These are phyloP conservation scores for Blakeslea trispora DNA, from an alignment of 371 early-diverging fungal species.

Conservation along the genomic window DNA sequence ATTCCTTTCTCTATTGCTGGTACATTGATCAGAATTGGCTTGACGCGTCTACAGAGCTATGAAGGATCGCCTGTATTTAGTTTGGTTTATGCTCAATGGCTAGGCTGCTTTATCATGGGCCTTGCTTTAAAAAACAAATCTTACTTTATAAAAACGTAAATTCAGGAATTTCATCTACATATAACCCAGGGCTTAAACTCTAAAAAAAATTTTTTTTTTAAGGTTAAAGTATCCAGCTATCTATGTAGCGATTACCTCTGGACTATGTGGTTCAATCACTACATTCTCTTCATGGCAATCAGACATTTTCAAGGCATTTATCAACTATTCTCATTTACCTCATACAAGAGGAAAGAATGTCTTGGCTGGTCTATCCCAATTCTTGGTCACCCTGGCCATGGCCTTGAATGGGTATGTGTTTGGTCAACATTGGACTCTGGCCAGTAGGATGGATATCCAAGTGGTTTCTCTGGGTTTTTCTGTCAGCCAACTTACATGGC, in stretches of 20 bases:
- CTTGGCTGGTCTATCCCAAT: conserved; percentile 41
- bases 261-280: conserved; percentile 86
- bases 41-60: conserved; percentile 59
- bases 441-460: not conserved
- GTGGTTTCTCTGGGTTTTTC: conserved; percentile 27
- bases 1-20: conserved; percentile 70
- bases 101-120: conserved; percentile 77
- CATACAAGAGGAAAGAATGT: conserved; percentile 45
- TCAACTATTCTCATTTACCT: conserved; percentile 37
- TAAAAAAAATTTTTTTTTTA: too few relatives aligned
- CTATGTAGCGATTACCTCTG: conserved; percentile 67
- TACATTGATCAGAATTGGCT: conserved; percentile 59
- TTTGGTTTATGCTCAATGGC: conserved; percentile 68
- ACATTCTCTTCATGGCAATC: conserved; percentile 85
- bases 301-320: conserved; percentile 57
- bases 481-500: not conserved
- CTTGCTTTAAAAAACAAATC: conserved; percentile 30
- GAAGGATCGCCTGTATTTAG: conserved; percentile 63
- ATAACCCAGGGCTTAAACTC: too few relatives aligned
- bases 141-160: conserved; percentile 20
- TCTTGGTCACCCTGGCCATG: conserved; percentile 52
- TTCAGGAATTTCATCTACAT: not conserved
- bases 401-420: conserved; percentile 45
- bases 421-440: conserved; percentile 45
- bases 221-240: conserved; percentile 50